Percentiles rank a stretch among this genome's conserved stretches.
phyloP scores from a whole-genome alignment of 139 green algal genomes.

The Chlorella sp. region DNA sequence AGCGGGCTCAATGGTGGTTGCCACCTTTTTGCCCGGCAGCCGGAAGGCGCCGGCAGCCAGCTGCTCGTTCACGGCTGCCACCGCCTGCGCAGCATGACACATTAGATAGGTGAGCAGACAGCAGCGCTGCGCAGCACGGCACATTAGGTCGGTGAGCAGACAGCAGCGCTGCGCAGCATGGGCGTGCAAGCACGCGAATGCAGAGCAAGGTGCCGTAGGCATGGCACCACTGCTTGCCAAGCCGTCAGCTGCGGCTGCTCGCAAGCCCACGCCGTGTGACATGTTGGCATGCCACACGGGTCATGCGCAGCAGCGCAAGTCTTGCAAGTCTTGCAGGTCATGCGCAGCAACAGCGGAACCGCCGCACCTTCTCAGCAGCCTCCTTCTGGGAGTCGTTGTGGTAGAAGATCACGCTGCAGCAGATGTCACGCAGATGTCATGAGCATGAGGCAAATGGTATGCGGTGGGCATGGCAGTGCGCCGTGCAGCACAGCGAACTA shows the following conservation, averaged over 20 bases:
- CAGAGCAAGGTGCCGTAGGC: too few species aligned
- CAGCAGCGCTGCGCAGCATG: neutral
- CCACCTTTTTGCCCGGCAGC: constrained; percentile 64
- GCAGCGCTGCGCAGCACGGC: neutral
- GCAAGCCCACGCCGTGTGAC: too few species aligned
- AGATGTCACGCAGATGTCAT: too few species aligned
- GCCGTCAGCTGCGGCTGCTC: too few species aligned
- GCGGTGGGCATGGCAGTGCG: too few species aligned
- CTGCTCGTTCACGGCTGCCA: constrained; percentile 59
- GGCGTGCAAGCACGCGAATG: too few species aligned
- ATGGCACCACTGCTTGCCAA: too few species aligned
- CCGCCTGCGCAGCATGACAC: constrained; percentile 27
- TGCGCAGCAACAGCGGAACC: neutral
- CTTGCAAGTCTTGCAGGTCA: neutral
- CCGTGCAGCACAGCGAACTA: too few species aligned
- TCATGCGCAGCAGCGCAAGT: neutral
- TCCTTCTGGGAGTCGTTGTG: constrained; percentile 72
- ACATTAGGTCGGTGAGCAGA: neutral
- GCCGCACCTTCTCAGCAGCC: constrained; percentile 45
- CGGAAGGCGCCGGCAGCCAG: constrained; percentile 50
- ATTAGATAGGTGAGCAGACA: neutral
- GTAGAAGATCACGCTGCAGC: constrained; percentile 80
- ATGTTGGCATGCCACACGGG: too few species aligned
- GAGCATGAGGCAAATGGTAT: too few species aligned
- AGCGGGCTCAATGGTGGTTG: constrained; percentile 60